Percentiles rank a stretch among this genome's conserved stretches.
Evolutionary conservation across 306 rosid species (phyloP).

Genomic region (Trichosanthes cucumerina): DNA sequence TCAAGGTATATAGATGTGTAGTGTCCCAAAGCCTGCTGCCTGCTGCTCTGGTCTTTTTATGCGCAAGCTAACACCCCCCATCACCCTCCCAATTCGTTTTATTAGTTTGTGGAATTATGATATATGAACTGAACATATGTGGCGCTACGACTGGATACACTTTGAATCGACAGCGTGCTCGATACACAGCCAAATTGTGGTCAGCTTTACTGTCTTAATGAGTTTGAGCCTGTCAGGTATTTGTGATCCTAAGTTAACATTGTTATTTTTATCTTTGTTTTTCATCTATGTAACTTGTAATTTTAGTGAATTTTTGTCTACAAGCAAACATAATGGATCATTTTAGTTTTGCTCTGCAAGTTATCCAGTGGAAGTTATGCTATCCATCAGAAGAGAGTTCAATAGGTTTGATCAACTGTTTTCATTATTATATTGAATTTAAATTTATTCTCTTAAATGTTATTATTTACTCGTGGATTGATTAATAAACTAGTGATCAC

Average conservation of each 20-base stretch:
- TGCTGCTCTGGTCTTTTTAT: constrained; percentile 16
- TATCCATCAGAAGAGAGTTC: background rate
- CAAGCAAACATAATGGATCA: constrained; percentile 1
- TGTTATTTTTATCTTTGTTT: background rate
- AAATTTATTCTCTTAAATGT: background rate
- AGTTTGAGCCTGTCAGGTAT: background rate
- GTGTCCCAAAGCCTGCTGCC: constrained; percentile 12
- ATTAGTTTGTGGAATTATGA: background rate
- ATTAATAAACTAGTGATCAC: background rate
- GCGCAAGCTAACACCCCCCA: background rate
- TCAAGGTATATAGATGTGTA: constrained; percentile 16
- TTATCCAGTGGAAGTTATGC: background rate
- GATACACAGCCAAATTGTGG: background rate
- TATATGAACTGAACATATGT: background rate
- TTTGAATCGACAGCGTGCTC: background rate
- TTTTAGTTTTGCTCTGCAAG: background rate
- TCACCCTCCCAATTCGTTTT: background rate
- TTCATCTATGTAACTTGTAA: constrained; percentile 4
- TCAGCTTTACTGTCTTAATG: background rate
- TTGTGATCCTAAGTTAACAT: background rate
- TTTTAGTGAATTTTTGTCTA: background rate
- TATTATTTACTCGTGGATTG: background rate
- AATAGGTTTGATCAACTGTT: background rate
- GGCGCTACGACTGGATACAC: background rate
- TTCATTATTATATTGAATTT: background rate